Conservation (phyloP, 805 yeast species). For the Yamadazyma sp. region DNA sequence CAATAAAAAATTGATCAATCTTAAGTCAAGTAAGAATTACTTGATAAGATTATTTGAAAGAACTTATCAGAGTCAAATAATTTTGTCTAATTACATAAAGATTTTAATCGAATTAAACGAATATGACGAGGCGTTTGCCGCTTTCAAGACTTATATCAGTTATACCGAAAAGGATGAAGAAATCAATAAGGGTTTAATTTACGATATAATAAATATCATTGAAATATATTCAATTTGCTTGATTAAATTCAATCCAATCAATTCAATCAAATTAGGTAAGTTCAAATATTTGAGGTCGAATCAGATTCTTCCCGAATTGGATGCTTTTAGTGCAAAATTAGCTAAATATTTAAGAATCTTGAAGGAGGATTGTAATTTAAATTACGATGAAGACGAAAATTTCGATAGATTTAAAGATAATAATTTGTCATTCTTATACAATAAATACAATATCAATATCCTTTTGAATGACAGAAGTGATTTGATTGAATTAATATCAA, state of each 20-base stretch:
- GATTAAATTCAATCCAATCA: constrained; percentile 34
- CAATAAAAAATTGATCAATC: constrained; percentile 15
- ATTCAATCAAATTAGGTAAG: constrained; percentile 19
- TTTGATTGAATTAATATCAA: constrained; percentile 26
- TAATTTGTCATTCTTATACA: constrained; percentile 33
- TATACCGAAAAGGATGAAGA: constrained; percentile 33
- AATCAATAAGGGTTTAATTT: constrained; percentile 26
- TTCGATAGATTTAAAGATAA: constrained; percentile 8
- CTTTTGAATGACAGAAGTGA: constrained; percentile 24
- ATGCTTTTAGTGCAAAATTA: constrained; percentile 18
- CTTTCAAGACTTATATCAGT: constrained; percentile 33
- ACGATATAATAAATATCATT: constrained; percentile 31
- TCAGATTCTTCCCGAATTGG: constrained; percentile 19
- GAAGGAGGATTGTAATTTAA: constrained; percentile 21
- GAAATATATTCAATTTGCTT: constrained; percentile 33
- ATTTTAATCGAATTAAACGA: constrained; percentile 31
- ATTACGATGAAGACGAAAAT: constrained; percentile 22
- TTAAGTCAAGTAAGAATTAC: constrained; percentile 27
- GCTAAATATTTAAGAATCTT: constrained; percentile 22
- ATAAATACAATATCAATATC: constrained; percentile 31
- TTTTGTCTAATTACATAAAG: constrained; percentile 30
- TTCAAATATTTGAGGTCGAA: constrained; percentile 26
- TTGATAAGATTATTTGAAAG: constrained; percentile 27
- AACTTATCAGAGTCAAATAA: constrained; percentile 36
- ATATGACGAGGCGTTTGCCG: constrained; percentile 43